phyloP scores from a whole-genome alignment of 2,329 filamentous ascomycete genomes.

The Botrytis elliptica region DNA sequence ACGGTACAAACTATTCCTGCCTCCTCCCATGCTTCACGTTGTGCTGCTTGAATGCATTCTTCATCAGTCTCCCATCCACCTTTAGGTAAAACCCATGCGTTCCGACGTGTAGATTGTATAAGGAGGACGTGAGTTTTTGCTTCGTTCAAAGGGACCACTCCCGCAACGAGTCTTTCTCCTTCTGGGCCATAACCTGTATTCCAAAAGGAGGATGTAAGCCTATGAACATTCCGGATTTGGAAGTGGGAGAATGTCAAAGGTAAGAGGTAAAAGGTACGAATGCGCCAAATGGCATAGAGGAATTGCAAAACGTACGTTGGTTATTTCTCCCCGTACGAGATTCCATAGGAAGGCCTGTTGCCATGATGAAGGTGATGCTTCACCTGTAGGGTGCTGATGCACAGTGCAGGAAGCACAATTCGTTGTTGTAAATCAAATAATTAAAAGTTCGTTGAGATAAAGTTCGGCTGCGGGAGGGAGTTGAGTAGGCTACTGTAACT shows the following conservation, averaged over 20 bases:
- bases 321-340: slow-evolving; percentile 75
- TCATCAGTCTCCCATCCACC: slow-evolving; percentile 98
- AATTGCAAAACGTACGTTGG: slow-evolving; percentile 64
- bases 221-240: slow-evolving; percentile 24
- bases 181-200: slow-evolving; percentile 80
- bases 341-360: slow-evolving; percentile 59
- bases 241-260: neutral
- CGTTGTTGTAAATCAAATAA: slow-evolving; percentile 18
- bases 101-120: slow-evolving; percentile 87
- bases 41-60: slow-evolving; percentile 77
- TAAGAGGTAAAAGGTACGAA: neutral
- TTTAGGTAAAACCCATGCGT: slow-evolving; percentile 95
- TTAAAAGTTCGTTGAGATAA: slow-evolving; percentile 24
- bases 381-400: slow-evolving; percentile 31
- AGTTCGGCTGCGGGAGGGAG: slow-evolving; percentile 28
- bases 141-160: slow-evolving; percentile 82
- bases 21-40: slow-evolving; percentile 96
- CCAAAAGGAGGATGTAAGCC: slow-evolving; percentile 34
- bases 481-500: slow-evolving; percentile 6
- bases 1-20: slow-evolving; percentile 86
- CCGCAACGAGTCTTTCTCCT: slow-evolving; percentile 92
- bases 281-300: slow-evolving; percentile 10
- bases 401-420: slow-evolving; percentile 28
- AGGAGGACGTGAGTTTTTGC: slow-evolving; percentile 88
- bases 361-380: slow-evolving; percentile 37